Evolutionary conservation across 2,329 filamentous ascomycete species (phyloP), one percentile per base, ranked within the genome.

Genomic region (Aspergillus udagawae): DNA sequence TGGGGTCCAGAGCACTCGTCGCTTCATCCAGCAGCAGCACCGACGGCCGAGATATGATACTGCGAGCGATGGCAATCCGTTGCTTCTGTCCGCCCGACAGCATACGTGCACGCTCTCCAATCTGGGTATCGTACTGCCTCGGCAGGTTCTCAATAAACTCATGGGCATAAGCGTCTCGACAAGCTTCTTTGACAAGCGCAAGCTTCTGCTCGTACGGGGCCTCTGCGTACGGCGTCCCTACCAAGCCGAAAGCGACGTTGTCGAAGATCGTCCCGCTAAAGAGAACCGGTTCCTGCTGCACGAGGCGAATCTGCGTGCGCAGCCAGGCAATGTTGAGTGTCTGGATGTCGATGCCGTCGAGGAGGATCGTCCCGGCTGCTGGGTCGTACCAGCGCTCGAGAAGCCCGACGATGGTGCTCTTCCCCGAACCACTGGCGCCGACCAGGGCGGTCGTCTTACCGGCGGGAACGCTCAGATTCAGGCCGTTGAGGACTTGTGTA

Each of bases 21-120:
- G 92, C 92, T 73, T 97, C 92, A 61, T 97, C 92, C 3, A 97
- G 85, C 1, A 97, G 83, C 1, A 96, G 82, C 68, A 96, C 81
- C 76, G 89, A 90, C 0, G 91, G 91, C 63, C 94, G 86, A 2
- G 86, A 89, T n/a, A 94, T 86, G 49, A 94, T 83, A 28, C 89
- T 89, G 61, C 90, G 80, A 4, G 91, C 90, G 69, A 95, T 94
- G 8, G 91, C 90, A 64, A 96, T 91, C 60, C 92, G 88, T 74
- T 96, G 92, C 71, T 94, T 93, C 75, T 96, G 92, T n/a, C 92
- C 92, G 70, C 92, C 92, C 48, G 88, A 92, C 5, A 96, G 79
- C 53, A 93, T 76, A 63, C 91, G 91, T 5, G 90, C 92, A 59
- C 90, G 83, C 71, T 94, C 89, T 55, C 91, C 91, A 17, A 96